Conservation (phyloP, 148 eudicot genomes). For the Chenopodium berlandieri region DNA sequence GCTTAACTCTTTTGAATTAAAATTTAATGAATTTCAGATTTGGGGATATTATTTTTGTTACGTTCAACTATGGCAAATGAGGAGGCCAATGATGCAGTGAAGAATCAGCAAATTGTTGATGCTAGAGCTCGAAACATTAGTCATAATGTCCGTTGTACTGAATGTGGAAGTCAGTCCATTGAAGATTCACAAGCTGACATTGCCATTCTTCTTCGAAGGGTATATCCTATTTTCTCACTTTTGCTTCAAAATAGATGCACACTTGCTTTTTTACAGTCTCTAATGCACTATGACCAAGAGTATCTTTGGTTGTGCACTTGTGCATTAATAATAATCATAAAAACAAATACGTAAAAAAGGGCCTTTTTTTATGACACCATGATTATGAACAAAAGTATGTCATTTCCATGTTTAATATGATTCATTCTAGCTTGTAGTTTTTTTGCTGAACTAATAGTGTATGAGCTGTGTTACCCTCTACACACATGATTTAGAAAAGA, state of each 20-base stretch:
- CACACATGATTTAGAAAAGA: neutral
- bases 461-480: neutral
- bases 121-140: constrained; percentile 89
- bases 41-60: neutral
- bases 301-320: no score
- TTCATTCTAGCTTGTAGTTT: neutral
- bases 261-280: no score
- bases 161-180: constrained; percentile 97
- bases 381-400: no score
- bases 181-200: constrained; percentile 97
- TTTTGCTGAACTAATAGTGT: neutral
- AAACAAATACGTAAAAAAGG: neutral
- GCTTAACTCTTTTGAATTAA: no score
- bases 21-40: no score
- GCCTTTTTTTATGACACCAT: no score
- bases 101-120: constrained; percentile 60
- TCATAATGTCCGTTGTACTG: constrained; percentile 91
- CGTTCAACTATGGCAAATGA: constrained; percentile 43
- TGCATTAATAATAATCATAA: no score
- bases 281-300: no score
- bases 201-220: constrained; percentile 92
- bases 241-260: no score
- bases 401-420: no score
- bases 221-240: constrained; percentile 10
- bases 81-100: constrained; percentile 42